phyloP scores from a whole-genome alignment of 2,329 filamentous ascomycete genomes.

The Bimuria novae-zelandiae region DNA sequence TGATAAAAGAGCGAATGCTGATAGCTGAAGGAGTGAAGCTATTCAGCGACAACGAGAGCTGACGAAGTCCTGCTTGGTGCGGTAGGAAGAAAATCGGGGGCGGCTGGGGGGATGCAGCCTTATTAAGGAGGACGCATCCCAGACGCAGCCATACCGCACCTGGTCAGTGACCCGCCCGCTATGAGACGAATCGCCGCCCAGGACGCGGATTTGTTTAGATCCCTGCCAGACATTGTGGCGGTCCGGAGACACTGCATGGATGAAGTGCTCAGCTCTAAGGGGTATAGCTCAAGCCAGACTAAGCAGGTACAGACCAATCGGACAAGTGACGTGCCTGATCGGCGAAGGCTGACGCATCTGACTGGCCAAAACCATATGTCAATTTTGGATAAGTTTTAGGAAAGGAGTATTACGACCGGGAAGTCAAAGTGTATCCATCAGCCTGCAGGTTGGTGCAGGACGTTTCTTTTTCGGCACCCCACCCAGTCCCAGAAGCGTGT shows the following conservation, averaged over 20 bases:
- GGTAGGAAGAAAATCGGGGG: slow-evolving; percentile 28
- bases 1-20: slow-evolving; percentile 43
- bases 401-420: slow-evolving; percentile 32
- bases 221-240: slow-evolving; percentile 41
- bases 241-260: slow-evolving; percentile 32
- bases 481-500: slow-evolving; percentile 13
- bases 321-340: slow-evolving; percentile 39
- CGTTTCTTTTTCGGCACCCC: slow-evolving; percentile 22
- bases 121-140: slow-evolving; percentile 42
- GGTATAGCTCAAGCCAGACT: slow-evolving; percentile 22
- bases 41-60: slow-evolving; percentile 45
- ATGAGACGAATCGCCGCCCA: slow-evolving; percentile 42
- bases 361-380: slow-evolving; percentile 33
- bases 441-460: slow-evolving; percentile 8
- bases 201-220: slow-evolving; percentile 36
- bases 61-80: slow-evolving; percentile 46
- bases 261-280: slow-evolving; percentile 28
- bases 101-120: slow-evolving; percentile 41
- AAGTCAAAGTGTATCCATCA: slow-evolving; percentile 25
- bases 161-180: slow-evolving; percentile 31
- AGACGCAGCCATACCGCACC: slow-evolving; percentile 33
- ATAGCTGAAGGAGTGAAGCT: slow-evolving; percentile 49
- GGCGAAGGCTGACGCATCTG: slow-evolving; percentile 23
- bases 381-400: slow-evolving; percentile 32
- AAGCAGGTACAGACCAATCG: slow-evolving; percentile 36